Base-by-base conservation (phyloP, 2,329 filamentous ascomycete genomes). In the Colletotrichum sp. region DNA sequence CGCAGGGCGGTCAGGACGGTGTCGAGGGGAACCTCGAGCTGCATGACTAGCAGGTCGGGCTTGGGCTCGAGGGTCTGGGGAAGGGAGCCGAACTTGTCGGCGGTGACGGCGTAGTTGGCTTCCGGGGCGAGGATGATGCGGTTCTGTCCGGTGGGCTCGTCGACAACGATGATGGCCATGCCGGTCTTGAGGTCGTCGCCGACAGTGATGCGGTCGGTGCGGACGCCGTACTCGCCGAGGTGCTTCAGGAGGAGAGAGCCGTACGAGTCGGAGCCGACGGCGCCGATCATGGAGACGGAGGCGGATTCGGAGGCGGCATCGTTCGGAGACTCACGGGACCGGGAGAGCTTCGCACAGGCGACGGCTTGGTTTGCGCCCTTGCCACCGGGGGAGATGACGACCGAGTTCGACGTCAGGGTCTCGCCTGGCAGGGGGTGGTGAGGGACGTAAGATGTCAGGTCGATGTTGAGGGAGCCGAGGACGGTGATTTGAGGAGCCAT, bases 361-460 rank as follows among this genome's bases (percentile, higher is more conserved):
- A 98, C 94, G 75, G 96, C 96, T 87, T 99, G 96, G 87, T 99
- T 99, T 76, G 96, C 96, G 78, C 96, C 96, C 87, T 99, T 99
- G 73, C 97, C 96, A 80, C 96, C 97, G 34, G 94, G 93, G 58
- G 94, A 96, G 43, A 93, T 95, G 82, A 90, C 90, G 86, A 98
- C 98, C 24, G 92, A 92, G 78, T 88, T 92, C 64, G 95, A 91
- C 4, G 94, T 96, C 67, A 99, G 90, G 4, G 96, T 99, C 86
- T 99, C 96, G 79, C 96, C 97, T 1, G 94, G 93, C 2, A 90
- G 87, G 2, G 97, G 96, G 78, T 98, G 92, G 78, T 96, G 95
- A 7, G 95, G 89, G 38, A 97, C 97, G 80, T 95, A 93, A 55
- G 95, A 96, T 78, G 98, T 95, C 78, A 99, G 93, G 87, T 99